A percentile compares a stretch with the other conserved stretches of the same genome.
Evolutionary conservation across 768 basidiomycete genomes (phyloP).

Genomic region (Xerocomus brunneocitrinus): DNA sequence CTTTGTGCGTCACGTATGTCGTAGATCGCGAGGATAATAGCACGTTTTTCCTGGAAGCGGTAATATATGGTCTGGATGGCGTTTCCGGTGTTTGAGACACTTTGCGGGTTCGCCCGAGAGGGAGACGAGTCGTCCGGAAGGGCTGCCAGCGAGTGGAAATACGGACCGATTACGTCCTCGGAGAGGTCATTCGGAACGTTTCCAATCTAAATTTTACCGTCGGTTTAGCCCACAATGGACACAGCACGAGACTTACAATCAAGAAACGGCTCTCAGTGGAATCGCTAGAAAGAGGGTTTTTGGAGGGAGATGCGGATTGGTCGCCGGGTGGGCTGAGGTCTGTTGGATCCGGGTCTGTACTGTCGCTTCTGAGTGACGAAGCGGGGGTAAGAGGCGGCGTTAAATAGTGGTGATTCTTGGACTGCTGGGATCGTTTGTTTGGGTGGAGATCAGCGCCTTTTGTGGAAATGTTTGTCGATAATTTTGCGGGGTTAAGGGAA

Average conservation of each 20-base stretch:
- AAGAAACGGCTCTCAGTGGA: conserved; percentile 30
- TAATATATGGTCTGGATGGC: conserved; percentile 55
- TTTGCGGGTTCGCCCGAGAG: conserved; percentile 6
- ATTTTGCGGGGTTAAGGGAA: conserved; percentile 11
- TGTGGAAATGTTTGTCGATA: conserved; percentile 6
- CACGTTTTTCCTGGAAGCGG: conserved; percentile 46
- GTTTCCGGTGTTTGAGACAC: conserved; percentile 13
- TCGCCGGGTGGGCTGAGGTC: conserved; percentile 21
- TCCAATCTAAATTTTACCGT: conserved; percentile 32
- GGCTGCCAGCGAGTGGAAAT: conserved; percentile 28
- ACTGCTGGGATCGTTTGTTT: conserved; percentile 16
- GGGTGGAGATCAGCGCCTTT: conserved; percentile 18
- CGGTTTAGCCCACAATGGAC: background rate
- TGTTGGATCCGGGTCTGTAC: conserved; percentile 30
- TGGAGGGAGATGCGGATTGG: conserved; percentile 18
- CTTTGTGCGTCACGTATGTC: conserved; percentile 52
- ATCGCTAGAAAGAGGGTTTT: conserved; percentile 9
- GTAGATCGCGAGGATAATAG: conserved; percentile 57
- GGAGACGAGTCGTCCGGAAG: conserved; percentile 7
- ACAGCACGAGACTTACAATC: conserved; percentile 18
- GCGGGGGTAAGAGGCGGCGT: conserved; percentile 73
- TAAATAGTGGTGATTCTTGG: conserved; percentile 38
- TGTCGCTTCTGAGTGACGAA: conserved; percentile 43
- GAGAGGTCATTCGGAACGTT: conserved; percentile 35
- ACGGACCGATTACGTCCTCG: conserved; percentile 27